A percentile compares a stretch with the other conserved stretches of the same genome.
phyloP scores from a whole-genome alignment of 352 stramenopile species.

The Pythium aristosporum region DNA sequence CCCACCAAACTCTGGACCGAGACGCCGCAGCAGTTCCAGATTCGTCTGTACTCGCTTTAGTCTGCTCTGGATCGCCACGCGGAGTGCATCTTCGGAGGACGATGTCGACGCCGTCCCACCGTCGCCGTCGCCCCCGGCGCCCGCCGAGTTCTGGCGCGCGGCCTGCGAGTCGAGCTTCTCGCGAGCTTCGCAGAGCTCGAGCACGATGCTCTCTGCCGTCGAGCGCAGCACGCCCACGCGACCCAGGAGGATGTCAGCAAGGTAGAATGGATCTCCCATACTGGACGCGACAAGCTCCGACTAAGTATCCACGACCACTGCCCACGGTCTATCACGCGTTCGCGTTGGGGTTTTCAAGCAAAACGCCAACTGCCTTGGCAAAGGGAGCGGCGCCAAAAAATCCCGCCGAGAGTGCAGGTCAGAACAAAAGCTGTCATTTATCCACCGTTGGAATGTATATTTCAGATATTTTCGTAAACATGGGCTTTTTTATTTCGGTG shows the following conservation, averaged over 20 bases:
- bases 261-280: slow-evolving; percentile 88
- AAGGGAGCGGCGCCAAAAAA: slow-evolving; percentile 17
- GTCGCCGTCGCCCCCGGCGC: slow-evolving; percentile 9
- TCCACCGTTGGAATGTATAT: not conserved
- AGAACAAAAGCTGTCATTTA: slow-evolving; percentile 21
- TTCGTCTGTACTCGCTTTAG: slow-evolving; percentile 87
- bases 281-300: not conserved
- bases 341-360: slow-evolving; percentile 20
- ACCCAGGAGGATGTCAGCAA: slow-evolving; percentile 82
- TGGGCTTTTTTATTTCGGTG: not conserved
- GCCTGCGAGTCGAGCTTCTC: slow-evolving; percentile 53
- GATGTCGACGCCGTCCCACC: slow-evolving; percentile 5
- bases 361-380: slow-evolving; percentile 19
- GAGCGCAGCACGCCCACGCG: slow-evolving; percentile 82
- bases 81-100: slow-evolving; percentile 57
- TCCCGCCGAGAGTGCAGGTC: slow-evolving; percentile 12
- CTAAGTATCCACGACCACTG: slow-evolving; percentile 10
- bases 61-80: slow-evolving; percentile 80
- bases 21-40: slow-evolving; percentile 77
- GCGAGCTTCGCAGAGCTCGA: slow-evolving; percentile 77
- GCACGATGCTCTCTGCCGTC: slow-evolving; percentile 82
- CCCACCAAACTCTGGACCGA: slow-evolving; percentile 82
- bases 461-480: slow-evolving; percentile 3
- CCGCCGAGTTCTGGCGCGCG: slow-evolving; percentile 17
- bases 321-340: slow-evolving; percentile 5